Evolutionary conservation across 441 rosid genomes (phyloP), one percentile per base, ranked within the genome.

Genomic region (Populus hybrid): DNA sequence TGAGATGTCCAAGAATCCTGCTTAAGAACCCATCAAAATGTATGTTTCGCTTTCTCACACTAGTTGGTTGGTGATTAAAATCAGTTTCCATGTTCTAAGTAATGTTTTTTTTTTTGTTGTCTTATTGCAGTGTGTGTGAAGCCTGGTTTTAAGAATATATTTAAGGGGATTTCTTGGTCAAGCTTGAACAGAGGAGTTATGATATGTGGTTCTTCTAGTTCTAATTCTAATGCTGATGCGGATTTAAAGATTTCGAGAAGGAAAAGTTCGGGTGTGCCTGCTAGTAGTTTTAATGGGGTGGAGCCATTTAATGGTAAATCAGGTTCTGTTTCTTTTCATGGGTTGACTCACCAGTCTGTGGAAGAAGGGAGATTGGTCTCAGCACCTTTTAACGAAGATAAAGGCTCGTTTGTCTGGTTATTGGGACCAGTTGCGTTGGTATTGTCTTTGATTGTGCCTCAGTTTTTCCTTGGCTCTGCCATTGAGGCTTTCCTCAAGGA

Each of bases 231-330:
- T 21, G 75, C 18, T 63, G 74, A 67, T 16, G 66, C 76, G 21
- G 79, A 75, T 34, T 61, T 64, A 68, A 83, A 79, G 40, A 75
- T 71, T 64, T 40, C 67, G 23, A 75, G 28, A 1, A 75, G 71
- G 70, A 79, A 76, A 24, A 28, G 54, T n/a, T 72, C 86, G 34
- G 70, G 73, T 8, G 75, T 77, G 75, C 76, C 82, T 16, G 67
- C 76, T 24, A 69, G 24, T 46, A 73, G 73, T 63, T 77, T 36
- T 65, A 78, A 80, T 76, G 89, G 84, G 74, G 74, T 78, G 82
- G 98, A 92, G 81, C 85, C 90, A 12, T 89, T 88, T 77, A 86
- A 86, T 46, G 97, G 98, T 9, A 92, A 95, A 83, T 80, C 99
- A 2, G 95, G 98, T 74, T 93, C 93, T 6, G 82, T 90, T 82